Base-by-base conservation (phyloP, 2,329 filamentous ascomycete genomes). In the Juglanconis sp. region DNA sequence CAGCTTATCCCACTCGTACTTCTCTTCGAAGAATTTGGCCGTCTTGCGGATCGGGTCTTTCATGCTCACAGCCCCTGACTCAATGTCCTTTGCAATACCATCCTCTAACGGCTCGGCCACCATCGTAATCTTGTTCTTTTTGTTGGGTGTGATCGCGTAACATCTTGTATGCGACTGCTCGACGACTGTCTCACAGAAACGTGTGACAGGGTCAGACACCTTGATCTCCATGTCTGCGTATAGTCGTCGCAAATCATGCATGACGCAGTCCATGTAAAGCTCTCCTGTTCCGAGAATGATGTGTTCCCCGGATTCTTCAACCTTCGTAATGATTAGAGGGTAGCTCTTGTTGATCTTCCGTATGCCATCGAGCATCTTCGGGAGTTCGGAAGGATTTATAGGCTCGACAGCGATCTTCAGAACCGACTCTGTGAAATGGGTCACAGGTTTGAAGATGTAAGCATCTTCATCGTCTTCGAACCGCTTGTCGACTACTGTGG, bases 191-290 rank as follows among this genome's bases (percentile, higher is more conserved):
- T 99, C 95, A 76, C 92, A 97, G 81, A 99, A 99, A 52, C 95
- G 85, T 15, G 95, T 98, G 48, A 99, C 94, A 1, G 95, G 95
- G 72, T 99, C 95, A 0, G 95, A 99, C 53, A 99, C 92, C 77
- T 98, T 98, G 77, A 99, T 90, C 73, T 99, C 95, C 95, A 99
- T 99, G 69, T 98, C 94, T 13, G 95, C 93, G 71, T 97, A 99
- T n/a, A 98, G 76, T 46, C 88, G 86, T 57, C 95, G 89, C 51
- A 99, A 82, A 71, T 99, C 95, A 73, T 99, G 95, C 50, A 99
- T 82, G 3, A 99, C 94, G 69, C 95, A 99, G 73, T 99, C 95
- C 93, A 99, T 98, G 78, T 99, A 99, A n/a, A 99, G 81, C 74
- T 99, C 95, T 62, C 95, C 95, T 0, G 95, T 99, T 31, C 95